Evolutionary conservation across 2,329 filamentous ascomycete genomes (phyloP), one percentile per base, ranked within the genome.

Genomic region (Exophiala alcalophila): DNA sequence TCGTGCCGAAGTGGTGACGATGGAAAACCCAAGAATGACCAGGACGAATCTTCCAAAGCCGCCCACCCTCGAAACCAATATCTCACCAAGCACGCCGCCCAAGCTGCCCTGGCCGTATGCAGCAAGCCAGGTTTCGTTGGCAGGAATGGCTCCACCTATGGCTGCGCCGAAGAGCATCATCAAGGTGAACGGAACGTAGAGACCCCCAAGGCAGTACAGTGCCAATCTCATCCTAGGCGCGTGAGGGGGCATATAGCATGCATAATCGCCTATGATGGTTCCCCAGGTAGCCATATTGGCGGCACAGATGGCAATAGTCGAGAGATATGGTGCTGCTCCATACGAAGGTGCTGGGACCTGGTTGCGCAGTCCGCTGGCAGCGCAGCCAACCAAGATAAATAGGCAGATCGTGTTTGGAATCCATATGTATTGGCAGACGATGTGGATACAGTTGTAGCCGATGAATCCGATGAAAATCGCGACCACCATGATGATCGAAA

Each of bases 131-230:
- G 23, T n/a, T 8, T 20, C 12, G 5, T 19, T 52, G 49, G 72
- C 77, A 15, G 72, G 65, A 1, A 78, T 68, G 21, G 78, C 78
- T 4, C 77, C 78, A 14, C 73, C 78, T 28, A 84, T 80, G 11
- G 80, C 79, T 5, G 79, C 76, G 5, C 80, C 80, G 0, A 83
- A 71, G 1, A 68, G 69, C 77, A 84, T 81, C 33, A 83, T 68
- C 0, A 76, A 66, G 21, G 79, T 66, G 0, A 76, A 76, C 0
- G 78, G 77, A 4, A 75, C 51, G 5, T 69, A 59, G 2, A 81
- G 69, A 8, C 80, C 80, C 9, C 68, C 53, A 56, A 15, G 18
- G 40, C 21, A 28, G 32, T 43, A 43, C 2, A 19, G 9, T 6
- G 19, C 20, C 8, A 43, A 21, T 16, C 40, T 20, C 14, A 10